Conservation (phyloP, 148 eudicot species). For the Chenopodium suecicum region DNA sequence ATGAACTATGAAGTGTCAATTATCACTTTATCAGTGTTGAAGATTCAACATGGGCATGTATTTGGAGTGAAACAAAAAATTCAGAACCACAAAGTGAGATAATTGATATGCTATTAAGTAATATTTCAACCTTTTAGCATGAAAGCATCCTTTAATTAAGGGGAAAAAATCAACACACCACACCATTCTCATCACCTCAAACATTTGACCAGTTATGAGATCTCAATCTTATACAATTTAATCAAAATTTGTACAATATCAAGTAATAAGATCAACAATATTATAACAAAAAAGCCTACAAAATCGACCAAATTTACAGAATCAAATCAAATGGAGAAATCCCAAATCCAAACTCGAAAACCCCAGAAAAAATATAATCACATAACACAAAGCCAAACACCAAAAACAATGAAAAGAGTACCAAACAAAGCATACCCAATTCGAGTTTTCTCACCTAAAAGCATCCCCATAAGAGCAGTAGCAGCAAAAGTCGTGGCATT, state of each 20-base stretch:
- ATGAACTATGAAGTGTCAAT: neutral
- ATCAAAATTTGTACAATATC: neutral
- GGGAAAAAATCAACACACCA: neutral
- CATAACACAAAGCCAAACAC: conserved; percentile 64
- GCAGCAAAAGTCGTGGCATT: conserved; percentile 85
- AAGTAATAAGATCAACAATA: neutral
- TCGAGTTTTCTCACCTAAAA: conserved; percentile 59
- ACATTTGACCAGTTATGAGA: neutral
- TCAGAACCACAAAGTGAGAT: neutral
- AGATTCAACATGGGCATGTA: neutral
- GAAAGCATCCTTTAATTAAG: neutral
- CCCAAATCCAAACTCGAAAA: neutral
- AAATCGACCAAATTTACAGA: neutral
- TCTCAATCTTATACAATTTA: neutral
- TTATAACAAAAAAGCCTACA: neutral
- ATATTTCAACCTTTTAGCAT: neutral
- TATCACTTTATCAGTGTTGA: neutral
- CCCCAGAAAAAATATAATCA: conserved; percentile 15
- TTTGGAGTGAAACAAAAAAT: neutral
- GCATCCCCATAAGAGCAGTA: conserved; percentile 66
- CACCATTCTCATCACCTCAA: neutral
- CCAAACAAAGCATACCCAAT: conserved; percentile 61
- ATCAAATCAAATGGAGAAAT: conserved; percentile 2
- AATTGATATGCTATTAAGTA: no score
- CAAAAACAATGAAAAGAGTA: conserved; percentile 58